A percentile compares a stretch with the other conserved stretches of the same genome.
These are phyloP conservation scores for Aureobasidium musti DNA, from an alignment of 2,329 filamentous ascomycete species.

Conservation along the genomic window DNA sequence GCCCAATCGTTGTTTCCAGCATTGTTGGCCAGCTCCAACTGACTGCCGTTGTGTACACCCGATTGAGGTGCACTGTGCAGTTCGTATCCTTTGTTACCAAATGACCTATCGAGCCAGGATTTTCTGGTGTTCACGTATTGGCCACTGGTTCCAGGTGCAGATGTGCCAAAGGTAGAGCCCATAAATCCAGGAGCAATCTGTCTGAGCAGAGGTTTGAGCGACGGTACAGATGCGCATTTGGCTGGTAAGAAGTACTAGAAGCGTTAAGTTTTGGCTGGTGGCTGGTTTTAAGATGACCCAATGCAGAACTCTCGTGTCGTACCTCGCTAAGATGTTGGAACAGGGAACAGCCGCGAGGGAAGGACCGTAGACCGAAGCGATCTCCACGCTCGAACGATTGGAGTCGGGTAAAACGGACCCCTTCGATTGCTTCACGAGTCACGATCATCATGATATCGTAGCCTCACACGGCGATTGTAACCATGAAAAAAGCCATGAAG, in stretches of 20 bases:
- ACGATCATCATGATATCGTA: not conserved
- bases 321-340: not conserved
- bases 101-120: constrained; percentile 12
- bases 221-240: constrained; percentile 11
- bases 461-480: not conserved
- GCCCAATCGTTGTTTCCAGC: constrained; percentile 5
- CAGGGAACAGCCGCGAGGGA: not conserved
- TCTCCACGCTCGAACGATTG: not conserved
- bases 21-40: constrained; percentile 19
- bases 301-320: not conserved
- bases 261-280: too few relatives aligned
- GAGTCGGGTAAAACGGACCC: not conserved
- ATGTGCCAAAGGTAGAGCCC: constrained; percentile 20
- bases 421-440: not conserved
- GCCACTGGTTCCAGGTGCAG: not conserved
- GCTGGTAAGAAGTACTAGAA: not conserved
- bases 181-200: constrained; percentile 16
- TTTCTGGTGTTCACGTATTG: constrained; percentile 5
- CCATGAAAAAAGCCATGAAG: not conserved
- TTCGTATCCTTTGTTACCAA: constrained; percentile 9
- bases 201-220: constrained; percentile 25
- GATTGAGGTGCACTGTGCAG: constrained; percentile 4
- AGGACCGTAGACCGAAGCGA: not conserved
- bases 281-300: not conserved
- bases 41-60: not conserved